phyloP scores from a whole-genome alignment of 2,329 filamentous ascomycete genomes.

The Bipolaris victoriae region DNA sequence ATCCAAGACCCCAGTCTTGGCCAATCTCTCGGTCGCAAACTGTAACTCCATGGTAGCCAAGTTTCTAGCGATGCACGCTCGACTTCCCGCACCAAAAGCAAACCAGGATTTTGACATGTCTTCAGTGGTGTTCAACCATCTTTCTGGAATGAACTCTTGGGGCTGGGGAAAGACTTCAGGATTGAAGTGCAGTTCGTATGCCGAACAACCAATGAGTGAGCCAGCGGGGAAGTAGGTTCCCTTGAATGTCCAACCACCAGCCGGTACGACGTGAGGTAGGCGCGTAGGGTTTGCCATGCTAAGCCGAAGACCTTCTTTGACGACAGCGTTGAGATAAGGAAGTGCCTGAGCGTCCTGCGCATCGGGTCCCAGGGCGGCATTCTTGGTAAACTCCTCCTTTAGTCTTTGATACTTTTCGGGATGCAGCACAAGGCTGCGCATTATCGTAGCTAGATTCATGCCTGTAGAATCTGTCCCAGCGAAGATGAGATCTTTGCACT shows the following conservation, averaged over 20 bases:
- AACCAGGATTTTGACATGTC: slow-evolving; percentile 45
- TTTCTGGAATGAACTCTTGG: slow-evolving; percentile 29
- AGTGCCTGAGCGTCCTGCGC: slow-evolving; percentile 36
- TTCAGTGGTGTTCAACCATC: slow-evolving; percentile 42
- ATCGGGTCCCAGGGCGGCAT: slow-evolving; percentile 14
- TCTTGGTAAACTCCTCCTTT: slow-evolving; percentile 28
- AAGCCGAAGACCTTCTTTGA: slow-evolving; percentile 55
- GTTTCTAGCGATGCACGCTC: slow-evolving; percentile 42
- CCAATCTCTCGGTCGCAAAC: slow-evolving; percentile 50
- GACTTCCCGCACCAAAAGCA: slow-evolving; percentile 40
- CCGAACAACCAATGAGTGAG: slow-evolving; percentile 37
- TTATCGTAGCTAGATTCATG: slow-evolving; percentile 37
- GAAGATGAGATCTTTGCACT: slow-evolving; percentile 59
- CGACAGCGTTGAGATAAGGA: slow-evolving; percentile 55
- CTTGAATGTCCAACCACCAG: slow-evolving; percentile 37
- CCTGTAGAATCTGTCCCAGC: slow-evolving; percentile 40
- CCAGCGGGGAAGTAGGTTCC: slow-evolving; percentile 31
- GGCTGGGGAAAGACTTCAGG: slow-evolving; percentile 26
- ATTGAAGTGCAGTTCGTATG: slow-evolving; percentile 38
- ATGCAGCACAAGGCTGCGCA: slow-evolving; percentile 25
- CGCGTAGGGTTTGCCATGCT: slow-evolving; percentile 50
- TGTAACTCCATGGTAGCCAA: slow-evolving; percentile 39
- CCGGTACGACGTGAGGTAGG: slow-evolving; percentile 38
- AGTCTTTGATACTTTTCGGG: slow-evolving; percentile 30
- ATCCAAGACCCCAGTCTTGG: slow-evolving; percentile 52